These are phyloP conservation scores for Fusarium sp. DNA, from an alignment of 2,329 filamentous ascomycete genomes.

Conservation along the genomic window DNA sequence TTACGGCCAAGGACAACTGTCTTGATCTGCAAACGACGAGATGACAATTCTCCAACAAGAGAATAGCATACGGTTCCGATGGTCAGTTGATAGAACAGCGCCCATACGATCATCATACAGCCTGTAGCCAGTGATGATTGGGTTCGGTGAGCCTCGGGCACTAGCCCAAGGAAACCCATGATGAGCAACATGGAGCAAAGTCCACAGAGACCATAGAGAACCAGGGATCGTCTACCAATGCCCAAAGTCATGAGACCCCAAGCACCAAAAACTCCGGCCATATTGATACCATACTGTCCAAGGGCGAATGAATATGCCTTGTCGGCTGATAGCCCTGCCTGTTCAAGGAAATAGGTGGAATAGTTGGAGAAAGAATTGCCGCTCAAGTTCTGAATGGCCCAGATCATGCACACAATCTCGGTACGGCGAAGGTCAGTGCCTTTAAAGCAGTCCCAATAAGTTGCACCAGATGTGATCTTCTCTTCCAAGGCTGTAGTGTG, in stretches of 20 bases:
- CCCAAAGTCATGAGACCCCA: conserved; percentile 84
- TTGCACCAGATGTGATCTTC: conserved; percentile 77
- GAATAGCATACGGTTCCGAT: conserved; percentile 93
- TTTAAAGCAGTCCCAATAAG: conserved; percentile 86
- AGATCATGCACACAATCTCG: conserved; percentile 74
- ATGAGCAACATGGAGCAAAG: conserved; percentile 83
- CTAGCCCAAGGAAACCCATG: conserved; percentile 85
- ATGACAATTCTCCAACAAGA: conserved; percentile 86
- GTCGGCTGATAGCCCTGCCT: conserved; percentile 66
- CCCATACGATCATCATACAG: conserved; percentile 87
- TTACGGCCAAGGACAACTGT: conserved; percentile 89
- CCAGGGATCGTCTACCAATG: conserved; percentile 80
- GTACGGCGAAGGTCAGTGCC: conserved; percentile 83
- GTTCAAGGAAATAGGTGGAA: conserved; percentile 72
- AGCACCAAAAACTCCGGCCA: conserved; percentile 83
- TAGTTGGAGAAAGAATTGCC: conserved; percentile 75
- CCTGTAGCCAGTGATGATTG: conserved; percentile 80
- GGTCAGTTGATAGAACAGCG: conserved; percentile 85
- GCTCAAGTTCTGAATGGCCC: conserved; percentile 73
- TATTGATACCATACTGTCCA: conserved; percentile 77
- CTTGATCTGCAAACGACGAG: conserved; percentile 87
- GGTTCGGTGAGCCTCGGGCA: conserved; percentile 69
- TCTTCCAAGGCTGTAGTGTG: conserved; percentile 87
- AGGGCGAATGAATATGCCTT: conserved; percentile 71
- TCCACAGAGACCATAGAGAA: conserved; percentile 79